These are phyloP conservation scores for Rhododendron ferrugineum DNA, from an alignment of 148 eudicot genomes.

Conservation along the genomic window DNA sequence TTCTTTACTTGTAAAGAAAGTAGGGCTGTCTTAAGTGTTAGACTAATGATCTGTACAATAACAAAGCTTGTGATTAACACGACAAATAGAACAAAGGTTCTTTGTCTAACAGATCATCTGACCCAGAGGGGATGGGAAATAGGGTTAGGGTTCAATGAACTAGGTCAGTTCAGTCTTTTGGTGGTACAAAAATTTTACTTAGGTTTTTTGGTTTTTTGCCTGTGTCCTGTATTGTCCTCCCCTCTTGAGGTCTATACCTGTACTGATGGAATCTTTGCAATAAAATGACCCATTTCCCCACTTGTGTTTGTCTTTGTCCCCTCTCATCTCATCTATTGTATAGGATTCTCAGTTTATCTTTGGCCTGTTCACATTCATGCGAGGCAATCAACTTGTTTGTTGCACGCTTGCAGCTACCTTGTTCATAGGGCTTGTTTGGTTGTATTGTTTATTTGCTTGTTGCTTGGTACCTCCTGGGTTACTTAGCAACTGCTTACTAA, in stretches of 20 bases:
- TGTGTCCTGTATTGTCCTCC: constrained; percentile 15
- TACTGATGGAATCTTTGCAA: constrained; percentile 21
- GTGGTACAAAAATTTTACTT: constrained; percentile 16
- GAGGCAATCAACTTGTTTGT: constrained; percentile 3
- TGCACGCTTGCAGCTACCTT: neutral
- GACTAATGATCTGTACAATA: constrained; percentile 35
- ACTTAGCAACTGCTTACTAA: neutral
- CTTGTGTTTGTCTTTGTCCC: constrained; percentile 1
- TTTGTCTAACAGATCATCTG: constrained; percentile 30
- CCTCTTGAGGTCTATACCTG: constrained; percentile 25
- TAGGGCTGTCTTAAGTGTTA: constrained; percentile 32
- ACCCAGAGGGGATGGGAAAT: constrained; percentile 6
- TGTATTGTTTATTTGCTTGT: neutral
- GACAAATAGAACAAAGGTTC: constrained; percentile 25
- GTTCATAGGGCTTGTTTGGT: neutral
- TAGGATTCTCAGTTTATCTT: neutral
- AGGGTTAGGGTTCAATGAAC: constrained; percentile 11
- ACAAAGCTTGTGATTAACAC: constrained; percentile 24
- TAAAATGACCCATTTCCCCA: constrained; percentile 15
- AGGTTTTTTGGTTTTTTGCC: neutral
- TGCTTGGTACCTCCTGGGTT: neutral
- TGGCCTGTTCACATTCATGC: constrained; percentile 11
- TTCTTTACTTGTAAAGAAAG: constrained; percentile 33
- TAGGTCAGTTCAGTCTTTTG: constrained; percentile 6
- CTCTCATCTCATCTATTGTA: neutral